Evolutionary conservation across 192 early-diverging fungal species (phyloP).

Genomic region (Linnemannia zychae): DNA sequence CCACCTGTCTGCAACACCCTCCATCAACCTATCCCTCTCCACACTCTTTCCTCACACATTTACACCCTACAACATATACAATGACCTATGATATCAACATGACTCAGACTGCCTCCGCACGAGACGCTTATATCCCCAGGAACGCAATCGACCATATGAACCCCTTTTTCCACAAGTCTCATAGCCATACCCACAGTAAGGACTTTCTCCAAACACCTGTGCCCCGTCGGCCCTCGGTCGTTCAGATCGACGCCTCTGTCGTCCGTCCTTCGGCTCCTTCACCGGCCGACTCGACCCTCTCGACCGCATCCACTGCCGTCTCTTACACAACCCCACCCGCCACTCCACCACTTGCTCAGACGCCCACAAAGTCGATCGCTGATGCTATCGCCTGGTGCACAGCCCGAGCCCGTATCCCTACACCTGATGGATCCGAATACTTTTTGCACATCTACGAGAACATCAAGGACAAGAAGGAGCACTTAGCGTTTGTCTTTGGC

Average conservation of each 20-base stretch:
- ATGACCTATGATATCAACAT: conserved; percentile 29
- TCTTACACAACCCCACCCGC: conserved; percentile 51
- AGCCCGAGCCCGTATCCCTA: conserved; percentile 86
- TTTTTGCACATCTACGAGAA: conserved; percentile 90
- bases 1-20: background rate
- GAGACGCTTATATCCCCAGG: conserved; percentile 33
- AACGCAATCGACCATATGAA: conserved; percentile 49
- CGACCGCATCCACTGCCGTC: background rate
- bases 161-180: conserved; percentile 46
- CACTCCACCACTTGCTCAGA: conserved; percentile 36
- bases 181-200: conserved; percentile 17
- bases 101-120: conserved; percentile 20
- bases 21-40: background rate
- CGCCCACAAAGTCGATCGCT: background rate
- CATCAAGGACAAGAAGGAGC: conserved; percentile 88
- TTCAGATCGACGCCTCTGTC: conserved; percentile 13
- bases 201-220: conserved; percentile 35
- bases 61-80: background rate
- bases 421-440: conserved; percentile 80
- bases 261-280: background rate
- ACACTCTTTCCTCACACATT: background rate
- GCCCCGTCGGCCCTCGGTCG: conserved; percentile 31
- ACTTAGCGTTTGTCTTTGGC: conserved; percentile 95
- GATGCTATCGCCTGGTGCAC: conserved; percentile 51
- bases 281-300: background rate